Evolutionary conservation across 306 rosid genomes (phyloP).

Genomic region (Cicer chorassanicum): DNA sequence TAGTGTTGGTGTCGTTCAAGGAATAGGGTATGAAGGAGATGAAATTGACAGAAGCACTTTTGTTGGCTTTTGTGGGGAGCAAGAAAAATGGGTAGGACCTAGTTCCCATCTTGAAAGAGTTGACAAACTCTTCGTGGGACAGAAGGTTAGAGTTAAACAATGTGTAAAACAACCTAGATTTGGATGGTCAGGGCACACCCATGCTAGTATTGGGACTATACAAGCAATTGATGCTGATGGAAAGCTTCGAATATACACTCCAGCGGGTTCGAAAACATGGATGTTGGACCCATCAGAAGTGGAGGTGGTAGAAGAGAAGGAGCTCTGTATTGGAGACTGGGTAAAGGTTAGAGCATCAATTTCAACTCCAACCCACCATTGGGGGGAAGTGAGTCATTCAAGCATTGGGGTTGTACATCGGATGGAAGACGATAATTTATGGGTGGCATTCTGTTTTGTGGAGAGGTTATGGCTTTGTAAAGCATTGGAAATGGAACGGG

Average conservation of each 20-base stretch:
- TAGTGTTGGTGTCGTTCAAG: constrained; percentile 92
- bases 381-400: constrained; percentile 95
- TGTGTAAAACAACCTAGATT: constrained; percentile 83
- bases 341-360: constrained; percentile 79
- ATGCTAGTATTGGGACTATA: constrained; percentile 74
- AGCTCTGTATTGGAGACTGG: constrained; percentile 87
- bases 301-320: constrained; percentile 72
- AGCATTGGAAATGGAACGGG: constrained; percentile 77
- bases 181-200: constrained; percentile 96
- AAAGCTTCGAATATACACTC: constrained; percentile 86
- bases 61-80: constrained; percentile 94
- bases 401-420: constrained; percentile 92
- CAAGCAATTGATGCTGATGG: constrained; percentile 94
- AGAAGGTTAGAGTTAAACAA: constrained; percentile 76
- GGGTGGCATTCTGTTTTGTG: constrained; percentile 83
- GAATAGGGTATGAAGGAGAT: constrained; percentile 80
- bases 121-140: constrained; percentile 74
- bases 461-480: constrained; percentile 95
- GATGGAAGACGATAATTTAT: constrained; percentile 81
- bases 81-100: constrained; percentile 91
- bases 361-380: constrained; percentile 87
- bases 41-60: constrained; percentile 73
- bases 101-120: constrained; percentile 71
- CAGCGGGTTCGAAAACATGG: constrained; percentile 91
- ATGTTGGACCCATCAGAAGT: constrained; percentile 97